These are phyloP conservation scores for Wolfiporia cocos DNA, from an alignment of 1,284 basidiomycete genomes.

Conservation along the genomic window DNA sequence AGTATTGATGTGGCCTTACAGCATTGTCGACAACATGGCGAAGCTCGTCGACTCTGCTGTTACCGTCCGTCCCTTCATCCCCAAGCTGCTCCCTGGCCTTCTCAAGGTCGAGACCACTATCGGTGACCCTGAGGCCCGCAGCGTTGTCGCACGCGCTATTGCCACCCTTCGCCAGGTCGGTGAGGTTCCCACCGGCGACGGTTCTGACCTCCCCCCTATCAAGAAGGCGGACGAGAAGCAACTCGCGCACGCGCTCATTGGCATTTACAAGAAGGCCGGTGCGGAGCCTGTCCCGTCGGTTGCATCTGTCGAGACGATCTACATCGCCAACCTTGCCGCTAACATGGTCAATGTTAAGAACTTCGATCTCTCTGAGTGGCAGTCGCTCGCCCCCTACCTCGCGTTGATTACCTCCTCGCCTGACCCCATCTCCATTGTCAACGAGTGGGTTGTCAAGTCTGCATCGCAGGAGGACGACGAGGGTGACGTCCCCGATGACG, in stretches of 20 bases:
- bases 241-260: constrained; percentile 60
- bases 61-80: constrained; percentile 95
- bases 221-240: constrained; percentile 68
- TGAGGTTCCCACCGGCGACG: constrained; percentile 81
- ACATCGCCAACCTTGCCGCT: constrained; percentile 76
- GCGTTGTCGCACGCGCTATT: constrained; percentile 85
- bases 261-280: constrained; percentile 82
- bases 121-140: constrained; percentile 93
- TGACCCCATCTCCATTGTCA: constrained; percentile 65
- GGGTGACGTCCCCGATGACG: constrained; percentile 72
- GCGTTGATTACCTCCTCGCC: constrained; percentile 60
- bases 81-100: constrained; percentile 90
- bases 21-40: constrained; percentile 97
- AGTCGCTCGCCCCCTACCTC: constrained; percentile 75
- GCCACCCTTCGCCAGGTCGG: constrained; percentile 91
- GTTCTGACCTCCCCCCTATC: constrained; percentile 83
- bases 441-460: constrained; percentile 86
- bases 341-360: constrained; percentile 88
- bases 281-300: constrained; percentile 45
- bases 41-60: constrained; percentile 95
- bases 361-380: constrained; percentile 89
- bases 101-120: constrained; percentile 91
- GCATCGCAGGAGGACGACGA: constrained; percentile 76
- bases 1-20: constrained; percentile 26
- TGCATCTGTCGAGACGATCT: constrained; percentile 59